Base-by-base conservation (phyloP, 2,329 filamentous ascomycete genomes). In the Talaromyces pinophilus region DNA sequence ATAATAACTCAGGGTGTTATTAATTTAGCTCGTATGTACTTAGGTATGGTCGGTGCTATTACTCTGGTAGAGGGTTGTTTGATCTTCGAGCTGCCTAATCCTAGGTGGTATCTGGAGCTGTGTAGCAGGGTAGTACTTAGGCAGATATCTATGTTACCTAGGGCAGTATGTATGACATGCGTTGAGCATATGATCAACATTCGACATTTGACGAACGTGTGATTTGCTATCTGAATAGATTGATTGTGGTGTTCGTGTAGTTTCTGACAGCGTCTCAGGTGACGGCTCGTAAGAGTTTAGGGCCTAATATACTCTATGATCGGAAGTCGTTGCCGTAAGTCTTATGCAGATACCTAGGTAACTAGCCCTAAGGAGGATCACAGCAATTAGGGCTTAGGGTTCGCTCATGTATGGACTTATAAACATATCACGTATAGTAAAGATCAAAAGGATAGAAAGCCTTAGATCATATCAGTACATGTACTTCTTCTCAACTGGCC, bases 311-410 rank as follows among this genome's bases (percentile, higher is more conserved):
- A 5, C 10, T 10, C 44, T 22, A 19, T 19, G 44, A 17, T n/a
- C 15, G 25, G n/a, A 33, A n/a, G 11, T 10, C 3, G 25, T 30
- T 30, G 7, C 50, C 19, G n/a, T 6, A n/a, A n/a, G 0, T 22
- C n/a, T 8, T 44, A 11, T n/a, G 15, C 5, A 22, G 46, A 28
- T 54, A 25, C 25, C 25, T 25, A 25, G 25, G 25, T 25, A 25
- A 25, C 25, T 25, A 33, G 28, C 50, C 28, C 50, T n/a, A 33
- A 19, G 4, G 25, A n/a, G 2, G 10, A 33, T 30, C 5, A 33
- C 33, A n/a, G 50, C 48, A 54, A 54, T 19, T n/a, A 54, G 50
- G 50, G 15, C 50, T 54, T 54, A 17, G 48, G 48, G 48, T n/a
- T 54, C 15, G 42, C 42, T 44, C 42, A 10, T 19, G 5, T 28